Percentiles rank a stretch among this genome's conserved stretches.
Evolutionary conservation across 2,329 filamentous ascomycete genomes (phyloP).

Genomic region (Biscogniauxia marginata): DNA sequence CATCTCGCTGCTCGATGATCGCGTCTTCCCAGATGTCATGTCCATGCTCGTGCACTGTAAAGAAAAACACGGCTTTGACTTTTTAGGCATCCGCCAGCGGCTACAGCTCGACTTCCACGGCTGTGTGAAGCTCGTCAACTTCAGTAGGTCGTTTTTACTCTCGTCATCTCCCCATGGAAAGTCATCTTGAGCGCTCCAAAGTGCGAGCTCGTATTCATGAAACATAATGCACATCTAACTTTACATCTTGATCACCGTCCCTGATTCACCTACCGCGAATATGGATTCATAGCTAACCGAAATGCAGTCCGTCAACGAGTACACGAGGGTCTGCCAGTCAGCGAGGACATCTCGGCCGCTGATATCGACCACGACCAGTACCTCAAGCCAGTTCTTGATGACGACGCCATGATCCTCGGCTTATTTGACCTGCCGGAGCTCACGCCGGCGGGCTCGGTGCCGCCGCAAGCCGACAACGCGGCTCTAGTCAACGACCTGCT

Average conservation of each 20-base stretch:
- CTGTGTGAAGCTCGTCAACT: slow-evolving; percentile 74
- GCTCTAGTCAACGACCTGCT: slow-evolving; percentile 39
- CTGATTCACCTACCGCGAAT: not conserved
- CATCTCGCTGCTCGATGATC: slow-evolving; percentile 66
- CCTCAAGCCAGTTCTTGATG: slow-evolving; percentile 80
- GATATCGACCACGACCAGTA: slow-evolving; percentile 76
- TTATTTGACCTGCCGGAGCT: slow-evolving; percentile 72
- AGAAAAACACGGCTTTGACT: slow-evolving; percentile 65
- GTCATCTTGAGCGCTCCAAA: not conserved
- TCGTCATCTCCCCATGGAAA: not conserved
- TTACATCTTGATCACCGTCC: not conserved
- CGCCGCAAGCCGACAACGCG: slow-evolving; percentile 23
- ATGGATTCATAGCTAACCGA: slow-evolving; percentile 12
- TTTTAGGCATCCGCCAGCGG: slow-evolving; percentile 56
- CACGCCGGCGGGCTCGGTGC: slow-evolving; percentile 29
- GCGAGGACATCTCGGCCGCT: slow-evolving; percentile 57
- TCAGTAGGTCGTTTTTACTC: slow-evolving; percentile 37
- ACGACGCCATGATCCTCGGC: slow-evolving; percentile 85
- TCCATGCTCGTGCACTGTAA: slow-evolving; percentile 70
- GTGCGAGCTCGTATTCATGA: not conserved
- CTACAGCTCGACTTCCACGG: slow-evolving; percentile 70
- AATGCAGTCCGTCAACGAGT: slow-evolving; percentile 46
- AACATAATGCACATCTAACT: not conserved
- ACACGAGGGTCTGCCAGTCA: slow-evolving; percentile 45
- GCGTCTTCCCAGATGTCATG: slow-evolving; percentile 61